These are phyloP conservation scores for Tetracladium marchalianum DNA, from an alignment of 495 filamentous ascomycete species.

Conservation along the genomic window DNA sequence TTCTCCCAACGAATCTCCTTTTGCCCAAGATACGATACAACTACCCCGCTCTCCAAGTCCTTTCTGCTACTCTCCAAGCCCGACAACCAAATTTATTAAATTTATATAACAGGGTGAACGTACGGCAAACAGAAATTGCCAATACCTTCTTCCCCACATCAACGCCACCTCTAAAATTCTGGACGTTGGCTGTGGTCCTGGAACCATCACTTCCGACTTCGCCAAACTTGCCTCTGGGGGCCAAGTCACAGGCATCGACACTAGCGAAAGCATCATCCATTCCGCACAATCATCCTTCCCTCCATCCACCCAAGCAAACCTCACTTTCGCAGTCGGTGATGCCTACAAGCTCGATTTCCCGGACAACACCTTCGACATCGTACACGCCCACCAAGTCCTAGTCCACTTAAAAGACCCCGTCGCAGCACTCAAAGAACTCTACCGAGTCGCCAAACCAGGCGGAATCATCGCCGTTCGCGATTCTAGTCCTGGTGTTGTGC, in stretches of 20 bases:
- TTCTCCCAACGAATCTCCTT: no score
- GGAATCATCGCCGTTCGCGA: conserved; percentile 41
- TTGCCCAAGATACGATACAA: no score
- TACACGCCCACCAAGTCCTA: conserved; percentile 44
- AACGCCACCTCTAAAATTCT: conserved; percentile 38
- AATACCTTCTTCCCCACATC: conserved; percentile 40
- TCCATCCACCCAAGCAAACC: conserved; percentile 23
- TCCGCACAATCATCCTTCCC: conserved; percentile 23
- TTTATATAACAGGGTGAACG: conserved; percentile 20
- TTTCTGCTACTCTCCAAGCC: no score
- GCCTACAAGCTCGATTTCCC: neutral
- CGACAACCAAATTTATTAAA: no score
- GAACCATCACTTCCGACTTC: conserved; percentile 45
- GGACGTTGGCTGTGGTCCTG: conserved; percentile 50
- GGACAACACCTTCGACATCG: conserved; percentile 40
- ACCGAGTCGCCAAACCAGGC: conserved; percentile 36
- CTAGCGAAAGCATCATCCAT: conserved; percentile 8
- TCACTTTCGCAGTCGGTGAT: conserved; percentile 24
- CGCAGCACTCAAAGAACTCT: conserved; percentile 35
- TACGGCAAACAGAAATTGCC: conserved; percentile 39
- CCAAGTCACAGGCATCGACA: conserved; percentile 23
- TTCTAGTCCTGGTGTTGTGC: conserved; percentile 22
- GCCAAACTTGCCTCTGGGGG: conserved; percentile 37
- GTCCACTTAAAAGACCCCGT: conserved; percentile 37
- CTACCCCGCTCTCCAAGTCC: no score